Evolutionary conservation across 371 early-diverging fungal species (phyloP).

Genomic region (Syncephalastrum contaminatum): DNA sequence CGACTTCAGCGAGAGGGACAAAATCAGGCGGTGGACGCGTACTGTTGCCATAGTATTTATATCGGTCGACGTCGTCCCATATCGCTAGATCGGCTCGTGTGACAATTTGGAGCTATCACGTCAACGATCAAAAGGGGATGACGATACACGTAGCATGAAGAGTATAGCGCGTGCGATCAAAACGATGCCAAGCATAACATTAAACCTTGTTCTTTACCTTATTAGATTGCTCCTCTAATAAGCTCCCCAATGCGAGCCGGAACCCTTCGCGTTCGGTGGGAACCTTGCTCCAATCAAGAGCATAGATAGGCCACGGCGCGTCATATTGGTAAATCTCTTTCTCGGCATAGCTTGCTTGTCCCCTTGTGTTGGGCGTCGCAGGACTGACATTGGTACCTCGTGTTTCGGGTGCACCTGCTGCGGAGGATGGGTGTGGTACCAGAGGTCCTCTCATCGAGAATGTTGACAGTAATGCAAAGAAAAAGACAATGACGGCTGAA

Average conservation of each 20-base stretch:
- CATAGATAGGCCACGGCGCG: slow-evolving; percentile 83
- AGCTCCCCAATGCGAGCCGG: slow-evolving; percentile 77
- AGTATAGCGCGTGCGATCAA: no score
- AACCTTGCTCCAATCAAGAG: slow-evolving; percentile 75
- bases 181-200: neutral
- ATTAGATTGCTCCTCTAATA: slow-evolving; percentile 71
- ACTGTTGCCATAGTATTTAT: slow-evolving; percentile 22
- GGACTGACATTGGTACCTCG: no score
- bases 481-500: no score
- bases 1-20: slow-evolving; percentile 71
- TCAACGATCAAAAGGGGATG: no score
- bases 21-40: slow-evolving; percentile 58
- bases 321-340: slow-evolving; percentile 77
- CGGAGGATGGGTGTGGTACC: no score
- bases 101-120: slow-evolving; percentile 59
- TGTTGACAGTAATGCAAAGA: no score
- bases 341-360: no score
- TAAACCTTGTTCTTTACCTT: slow-evolving; percentile 52
- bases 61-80: slow-evolving; percentile 20
- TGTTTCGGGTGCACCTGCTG: no score
- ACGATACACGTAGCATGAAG: no score
- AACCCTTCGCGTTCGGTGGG: slow-evolving; percentile 58
- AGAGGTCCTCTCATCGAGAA: no score
- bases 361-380: no score
- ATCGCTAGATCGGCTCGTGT: slow-evolving; percentile 52